Base-by-base conservation (phyloP, 441 rosid genomes). In the Dalechampia spathulata region DNA sequence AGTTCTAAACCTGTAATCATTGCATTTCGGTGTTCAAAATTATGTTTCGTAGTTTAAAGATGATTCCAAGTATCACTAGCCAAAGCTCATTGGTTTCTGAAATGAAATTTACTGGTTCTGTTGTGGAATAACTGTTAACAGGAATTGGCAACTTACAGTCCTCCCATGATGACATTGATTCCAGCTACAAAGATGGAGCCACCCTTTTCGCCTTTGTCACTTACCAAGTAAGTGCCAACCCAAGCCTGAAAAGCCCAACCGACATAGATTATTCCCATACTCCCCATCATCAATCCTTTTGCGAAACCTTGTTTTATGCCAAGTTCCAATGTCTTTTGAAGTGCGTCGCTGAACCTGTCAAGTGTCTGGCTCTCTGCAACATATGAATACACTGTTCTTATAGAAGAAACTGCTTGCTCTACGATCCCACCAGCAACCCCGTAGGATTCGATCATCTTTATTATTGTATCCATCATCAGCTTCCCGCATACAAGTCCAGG, bases 211-310 rank as follows among this genome's bases (percentile, higher is more conserved):
- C 74, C 66, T 55, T 78, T 79, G 4, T 78, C 76, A 12, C 79
- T 76, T 13, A 79, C 92, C 77, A 85, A 66, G 57, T 74, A 71
- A 56, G 84, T 73, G 49, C 88, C 92, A 1, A 78, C 17, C 84
- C 82, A 85, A 62, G 86, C 82, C 62, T 79, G 88, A 58, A 79
- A 82, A 2, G 88, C 80, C 92, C 92, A 85, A 19, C 86, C 81
- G 1, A 76, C 62, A 64, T 76, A 85, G 40, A 85, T 82, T 52
- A 61, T 75, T 50, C 88, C 92, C 83, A 85, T 76, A 69, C 88
- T 76, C 36, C 92, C 92, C 84, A 79, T 74, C 81, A 82, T 34
- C 70, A 85, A 62, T 17, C 92, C 88, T 65, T 82, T 82, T 28
- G 85, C 79, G 36, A 80, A 57, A 37, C 92, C 92, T 71, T 67